A percentile compares a stretch with the other conserved stretches of the same genome.
Evolutionary conservation across 352 stramenopile genomes (phyloP).

Genomic region (Globisporangium cylindrosporum): DNA sequence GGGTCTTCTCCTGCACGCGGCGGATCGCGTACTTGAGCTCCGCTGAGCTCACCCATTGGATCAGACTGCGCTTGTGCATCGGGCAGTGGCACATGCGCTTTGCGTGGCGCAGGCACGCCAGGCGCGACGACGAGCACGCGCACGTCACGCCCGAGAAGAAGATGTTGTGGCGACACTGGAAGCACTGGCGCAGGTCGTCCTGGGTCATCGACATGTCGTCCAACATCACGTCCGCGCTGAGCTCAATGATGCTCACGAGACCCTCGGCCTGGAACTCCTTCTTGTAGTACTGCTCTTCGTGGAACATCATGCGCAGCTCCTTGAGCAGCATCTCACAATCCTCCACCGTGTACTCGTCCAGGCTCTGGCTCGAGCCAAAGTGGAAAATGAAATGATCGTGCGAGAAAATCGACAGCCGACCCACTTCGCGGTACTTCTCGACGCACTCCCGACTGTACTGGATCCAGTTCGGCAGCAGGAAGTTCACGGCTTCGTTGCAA

Average conservation of each 20-base stretch:
- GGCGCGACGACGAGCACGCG: slow-evolving; percentile 46
- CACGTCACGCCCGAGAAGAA: slow-evolving; percentile 83
- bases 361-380: slow-evolving; percentile 59
- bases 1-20: slow-evolving; percentile 66
- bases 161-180: slow-evolving; percentile 68
- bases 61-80: slow-evolving; percentile 48
- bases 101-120: slow-evolving; percentile 64
- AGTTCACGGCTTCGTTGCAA: slow-evolving; percentile 89
- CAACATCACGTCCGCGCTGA: slow-evolving; percentile 64
- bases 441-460: slow-evolving; percentile 70
- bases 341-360: slow-evolving; percentile 53
- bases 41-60: slow-evolving; percentile 63
- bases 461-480: slow-evolving; percentile 83
- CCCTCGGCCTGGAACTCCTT: slow-evolving; percentile 41
- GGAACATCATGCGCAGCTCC: slow-evolving; percentile 64
- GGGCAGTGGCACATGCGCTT: slow-evolving; percentile 64
- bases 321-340: slow-evolving; percentile 69
- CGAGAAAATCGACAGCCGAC: slow-evolving; percentile 71
- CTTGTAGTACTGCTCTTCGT: slow-evolving; percentile 66
- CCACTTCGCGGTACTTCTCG: slow-evolving; percentile 64
- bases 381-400: slow-evolving; percentile 83
- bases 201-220: slow-evolving; percentile 72
- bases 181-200: slow-evolving; percentile 72
- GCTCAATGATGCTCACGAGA: slow-evolving; percentile 51
- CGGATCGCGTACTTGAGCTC: slow-evolving; percentile 72